These are phyloP conservation scores for Phaffia australis DNA, from an alignment of 768 basidiomycete genomes.

Conservation along the genomic window DNA sequence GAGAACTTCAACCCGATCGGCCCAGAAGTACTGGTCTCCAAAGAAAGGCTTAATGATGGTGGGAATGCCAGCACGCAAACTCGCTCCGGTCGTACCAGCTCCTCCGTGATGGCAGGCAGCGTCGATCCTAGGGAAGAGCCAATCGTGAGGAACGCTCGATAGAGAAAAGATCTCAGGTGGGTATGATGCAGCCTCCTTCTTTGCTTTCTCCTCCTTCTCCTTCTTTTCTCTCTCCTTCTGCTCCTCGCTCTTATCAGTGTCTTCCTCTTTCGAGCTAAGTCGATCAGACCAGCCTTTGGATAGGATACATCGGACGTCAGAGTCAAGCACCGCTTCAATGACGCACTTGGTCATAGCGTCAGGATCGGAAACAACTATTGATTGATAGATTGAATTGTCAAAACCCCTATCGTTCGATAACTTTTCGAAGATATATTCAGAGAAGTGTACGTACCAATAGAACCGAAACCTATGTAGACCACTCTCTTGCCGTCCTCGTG, in stretches of 20 bases:
- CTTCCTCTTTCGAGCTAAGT: slow-evolving; percentile 43
- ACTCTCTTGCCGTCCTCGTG: slow-evolving; percentile 68
- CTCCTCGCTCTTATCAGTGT: slow-evolving; percentile 42
- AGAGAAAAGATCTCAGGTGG: slow-evolving; percentile 74
- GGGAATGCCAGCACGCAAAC: slow-evolving; percentile 81
- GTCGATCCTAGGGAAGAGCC: slow-evolving; percentile 85
- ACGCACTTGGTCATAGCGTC: slow-evolving; percentile 83
- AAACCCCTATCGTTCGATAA: slow-evolving; percentile 43
- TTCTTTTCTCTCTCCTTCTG: slow-evolving; percentile 40
- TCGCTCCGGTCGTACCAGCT: slow-evolving; percentile 91
- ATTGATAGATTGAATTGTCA: not conserved
- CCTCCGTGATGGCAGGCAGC: slow-evolving; percentile 99
- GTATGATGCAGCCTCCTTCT: slow-evolving; percentile 47
- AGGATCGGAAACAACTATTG: slow-evolving; percentile 70
- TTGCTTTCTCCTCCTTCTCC: slow-evolving; percentile 42
- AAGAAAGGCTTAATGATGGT: slow-evolving; percentile 97
- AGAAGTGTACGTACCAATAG: slow-evolving; percentile 12
- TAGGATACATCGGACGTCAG: slow-evolving; percentile 81
- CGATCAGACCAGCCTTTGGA: slow-evolving; percentile 98
- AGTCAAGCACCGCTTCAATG: slow-evolving; percentile 71
- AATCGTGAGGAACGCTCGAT: slow-evolving; percentile 53
- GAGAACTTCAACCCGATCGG: slow-evolving; percentile 90
- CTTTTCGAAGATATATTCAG: not conserved
- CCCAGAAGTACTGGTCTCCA: slow-evolving; percentile 87
- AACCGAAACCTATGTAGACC: slow-evolving; percentile 58